Base-by-base conservation (phyloP, 2,329 filamentous ascomycete species). In the Cyphellophora attinorum region DNA sequence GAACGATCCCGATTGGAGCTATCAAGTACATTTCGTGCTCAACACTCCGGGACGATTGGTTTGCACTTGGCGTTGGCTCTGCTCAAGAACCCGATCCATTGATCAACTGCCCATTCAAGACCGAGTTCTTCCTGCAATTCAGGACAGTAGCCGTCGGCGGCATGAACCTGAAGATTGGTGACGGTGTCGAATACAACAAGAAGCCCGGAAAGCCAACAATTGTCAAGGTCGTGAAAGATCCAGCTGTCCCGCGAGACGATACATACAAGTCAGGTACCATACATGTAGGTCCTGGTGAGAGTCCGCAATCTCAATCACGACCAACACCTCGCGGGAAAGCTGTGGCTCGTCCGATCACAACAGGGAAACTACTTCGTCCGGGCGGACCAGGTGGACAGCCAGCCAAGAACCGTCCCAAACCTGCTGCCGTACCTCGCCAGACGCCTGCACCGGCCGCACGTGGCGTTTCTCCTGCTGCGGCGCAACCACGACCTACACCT, bases 61-160 rank as follows among this genome's bases (percentile, higher is more conserved):
- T 98, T 59, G 85, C 89, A 1, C 68, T 98, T 21, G 85, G 88
- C 3, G 72, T 93, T 29, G 85, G 84, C n/a, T 88, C 88, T 19
- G 79, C 80, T 6, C 85, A 93, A 54, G 89, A 96, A 56, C 72
- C 91, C 0, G 91, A 98, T 58, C 86, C 91, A n/a, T 69, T 98
- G 14, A 61, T 98, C 51, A 93, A 80, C 61, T 98, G 91, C 54
- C 66, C 95, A 13, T 78, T 98, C 59, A 98, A 98, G 67, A 98
- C 91, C 0, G 91, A 98, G 54, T 79, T 98, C 60, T 93, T 96
- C 54, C 93, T 89, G 1, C 88, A 95, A 44, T 78, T 98, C 64
- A 77, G 80, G 54, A 78, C 76, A 33, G 76, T 78, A 34, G 82
- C 93, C 60, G 79, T 82, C 3, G 85, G 82, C 6, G 79, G 83